These are phyloP conservation scores for Colletotrichum orbiculare DNA, from an alignment of 2,329 filamentous ascomycete genomes.

Conservation along the genomic window DNA sequence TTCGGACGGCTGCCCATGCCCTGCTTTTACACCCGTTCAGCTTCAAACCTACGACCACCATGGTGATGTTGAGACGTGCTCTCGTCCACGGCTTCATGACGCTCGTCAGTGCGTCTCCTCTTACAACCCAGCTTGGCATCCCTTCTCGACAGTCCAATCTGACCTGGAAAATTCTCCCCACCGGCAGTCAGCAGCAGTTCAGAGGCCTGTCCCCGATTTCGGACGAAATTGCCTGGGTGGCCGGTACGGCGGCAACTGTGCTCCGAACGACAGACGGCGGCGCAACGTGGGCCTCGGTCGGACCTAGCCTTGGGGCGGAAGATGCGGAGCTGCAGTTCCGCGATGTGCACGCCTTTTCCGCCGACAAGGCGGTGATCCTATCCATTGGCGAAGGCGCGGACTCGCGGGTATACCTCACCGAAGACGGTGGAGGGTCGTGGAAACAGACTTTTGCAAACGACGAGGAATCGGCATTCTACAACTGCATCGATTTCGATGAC, in stretches of 20 bases:
- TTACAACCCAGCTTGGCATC: neutral
- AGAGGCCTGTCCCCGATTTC: conserved; percentile 47
- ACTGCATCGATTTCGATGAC: conserved; percentile 46
- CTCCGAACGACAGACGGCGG: conserved; percentile 45
- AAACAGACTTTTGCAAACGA: conserved; percentile 42
- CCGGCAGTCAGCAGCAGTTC: conserved; percentile 43
- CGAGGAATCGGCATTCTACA: conserved; percentile 46
- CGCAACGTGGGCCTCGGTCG: conserved; percentile 44
- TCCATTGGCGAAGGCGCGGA: conserved; percentile 46
- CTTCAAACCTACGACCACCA: neutral
- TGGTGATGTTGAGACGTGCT: conserved; percentile 6
- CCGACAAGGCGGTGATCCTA: conserved; percentile 53
- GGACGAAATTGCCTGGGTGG: conserved; percentile 45
- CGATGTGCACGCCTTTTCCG: conserved; percentile 52
- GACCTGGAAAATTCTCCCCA: conserved; percentile 42
- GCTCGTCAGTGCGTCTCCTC: conserved; percentile 20
- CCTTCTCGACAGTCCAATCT: conserved; percentile 14
- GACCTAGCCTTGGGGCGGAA: conserved; percentile 39
- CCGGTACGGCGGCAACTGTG: conserved; percentile 45
- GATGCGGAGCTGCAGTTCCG: conserved; percentile 46
- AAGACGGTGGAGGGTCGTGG: conserved; percentile 45
- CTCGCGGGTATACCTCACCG: conserved; percentile 47
- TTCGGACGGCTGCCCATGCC: neutral
- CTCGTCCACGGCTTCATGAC: conserved; percentile 7
- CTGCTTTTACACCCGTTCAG: neutral